Conservation (phyloP, 192 early-diverging fungal species). For the Entomortierella beljakovae region DNA sequence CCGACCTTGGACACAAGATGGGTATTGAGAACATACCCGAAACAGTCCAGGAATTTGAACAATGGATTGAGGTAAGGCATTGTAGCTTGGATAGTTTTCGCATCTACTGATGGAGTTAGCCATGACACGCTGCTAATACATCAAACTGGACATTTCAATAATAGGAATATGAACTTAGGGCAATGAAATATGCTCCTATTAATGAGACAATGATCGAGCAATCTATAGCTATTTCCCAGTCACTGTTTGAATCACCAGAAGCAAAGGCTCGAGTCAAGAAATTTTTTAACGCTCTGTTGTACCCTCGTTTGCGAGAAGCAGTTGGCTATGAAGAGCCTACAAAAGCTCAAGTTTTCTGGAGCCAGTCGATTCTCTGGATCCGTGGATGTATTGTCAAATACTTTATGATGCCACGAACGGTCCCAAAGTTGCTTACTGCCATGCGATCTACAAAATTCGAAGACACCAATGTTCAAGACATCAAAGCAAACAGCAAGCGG, state of each 20-base stretch:
- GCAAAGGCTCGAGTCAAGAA: neutral
- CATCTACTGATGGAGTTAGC: too few relatives aligned
- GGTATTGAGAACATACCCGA: conserved; percentile 11
- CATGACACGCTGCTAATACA: too few relatives aligned
- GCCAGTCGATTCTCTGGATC: conserved; percentile 1
- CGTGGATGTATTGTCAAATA: conserved; percentile 9
- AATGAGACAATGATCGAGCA: neutral
- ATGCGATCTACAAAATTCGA: conserved; percentile 7
- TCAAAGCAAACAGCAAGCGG: neutral
- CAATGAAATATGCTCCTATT: conserved; percentile 5
- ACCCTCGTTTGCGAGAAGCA: neutral
- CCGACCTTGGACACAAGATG: neutral
- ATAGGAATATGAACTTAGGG: neutral
- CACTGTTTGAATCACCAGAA: neutral
- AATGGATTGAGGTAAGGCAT: neutral
- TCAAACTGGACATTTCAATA: neutral
- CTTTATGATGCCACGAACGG: conserved; percentile 1
- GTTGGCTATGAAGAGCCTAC: conserved; percentile 4
- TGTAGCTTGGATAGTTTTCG: too few relatives aligned
- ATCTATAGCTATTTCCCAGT: neutral
- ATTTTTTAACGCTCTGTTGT: neutral
- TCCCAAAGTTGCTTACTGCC: neutral
- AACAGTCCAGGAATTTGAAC: neutral
- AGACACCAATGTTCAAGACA: neutral
- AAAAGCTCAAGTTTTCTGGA: neutral